A percentile compares a stretch with the other conserved stretches of the same genome.
Conservation (phyloP, 768 basidiomycete species). For the Russula earlei region DNA sequence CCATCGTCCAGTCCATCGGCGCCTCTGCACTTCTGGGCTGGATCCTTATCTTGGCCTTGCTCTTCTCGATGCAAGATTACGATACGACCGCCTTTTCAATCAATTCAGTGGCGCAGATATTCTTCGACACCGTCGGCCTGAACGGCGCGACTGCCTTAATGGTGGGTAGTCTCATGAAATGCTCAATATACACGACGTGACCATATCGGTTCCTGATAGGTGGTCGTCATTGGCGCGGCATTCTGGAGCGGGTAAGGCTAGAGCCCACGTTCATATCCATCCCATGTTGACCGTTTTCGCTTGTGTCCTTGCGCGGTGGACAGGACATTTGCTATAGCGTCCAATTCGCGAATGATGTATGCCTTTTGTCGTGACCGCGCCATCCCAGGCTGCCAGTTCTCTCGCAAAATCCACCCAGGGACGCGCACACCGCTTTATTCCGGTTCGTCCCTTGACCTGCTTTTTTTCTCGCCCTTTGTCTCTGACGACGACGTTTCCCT, state of each 20-base stretch:
- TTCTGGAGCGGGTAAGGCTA: constrained; percentile 56
- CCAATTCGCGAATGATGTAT: constrained; percentile 78
- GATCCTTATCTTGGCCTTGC: constrained; percentile 61
- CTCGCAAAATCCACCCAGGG: constrained; percentile 49
- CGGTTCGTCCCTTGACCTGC: constrained; percentile 30
- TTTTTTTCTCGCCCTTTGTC: not conserved
- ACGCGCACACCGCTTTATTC: constrained; percentile 61
- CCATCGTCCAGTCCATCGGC: constrained; percentile 62
- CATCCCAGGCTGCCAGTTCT: constrained; percentile 57
- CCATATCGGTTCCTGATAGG: constrained; percentile 26
- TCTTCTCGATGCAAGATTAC: constrained; percentile 72
- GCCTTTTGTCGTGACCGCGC: constrained; percentile 71
- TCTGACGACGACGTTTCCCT: not conserved
- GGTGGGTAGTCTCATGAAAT: constrained; percentile 29
- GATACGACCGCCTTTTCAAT: constrained; percentile 45
- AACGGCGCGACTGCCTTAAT: constrained; percentile 69
- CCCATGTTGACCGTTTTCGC: not conserved
- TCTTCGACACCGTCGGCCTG: constrained; percentile 65
- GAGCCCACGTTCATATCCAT: not conserved
- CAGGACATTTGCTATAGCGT: constrained; percentile 69
- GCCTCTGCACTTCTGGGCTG: constrained; percentile 65
- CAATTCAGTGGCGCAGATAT: constrained; percentile 70
- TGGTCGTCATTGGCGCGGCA: constrained; percentile 62
- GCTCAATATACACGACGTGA: not conserved
- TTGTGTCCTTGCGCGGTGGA: not conserved